A percentile compares a stretch with the other conserved stretches of the same genome.
Evolutionary conservation across 331 rosid species (phyloP).

Genomic region (Cydonia oblonga): DNA sequence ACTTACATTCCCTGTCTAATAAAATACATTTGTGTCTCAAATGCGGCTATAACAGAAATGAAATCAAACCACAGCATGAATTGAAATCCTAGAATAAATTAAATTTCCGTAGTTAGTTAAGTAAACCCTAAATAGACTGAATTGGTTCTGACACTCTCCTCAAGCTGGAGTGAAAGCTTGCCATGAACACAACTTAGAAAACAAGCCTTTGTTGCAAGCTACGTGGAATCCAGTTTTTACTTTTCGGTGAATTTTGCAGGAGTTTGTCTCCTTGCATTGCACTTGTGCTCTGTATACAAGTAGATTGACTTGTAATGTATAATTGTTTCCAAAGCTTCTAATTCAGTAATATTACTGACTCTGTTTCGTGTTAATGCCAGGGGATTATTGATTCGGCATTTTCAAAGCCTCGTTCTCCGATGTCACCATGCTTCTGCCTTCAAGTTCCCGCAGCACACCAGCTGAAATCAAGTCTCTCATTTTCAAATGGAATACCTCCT

Average conservation of each 20-base stretch:
- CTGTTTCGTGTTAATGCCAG: constrained; percentile 16
- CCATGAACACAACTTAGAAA: background rate
- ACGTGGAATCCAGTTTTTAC: no score
- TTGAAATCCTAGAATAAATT: background rate
- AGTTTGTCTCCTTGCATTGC: background rate
- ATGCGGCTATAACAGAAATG: background rate
- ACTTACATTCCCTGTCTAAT: background rate
- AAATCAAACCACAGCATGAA: background rate
- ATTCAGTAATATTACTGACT: background rate
- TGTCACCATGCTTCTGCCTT: constrained; percentile 83
- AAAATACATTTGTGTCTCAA: background rate
- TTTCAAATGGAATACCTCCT: constrained; percentile 75
- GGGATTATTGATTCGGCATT: constrained; percentile 72
- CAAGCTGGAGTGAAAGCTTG: background rate
- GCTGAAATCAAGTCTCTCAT: constrained; percentile 57
- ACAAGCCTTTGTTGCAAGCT: no score
- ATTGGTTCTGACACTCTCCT: background rate
- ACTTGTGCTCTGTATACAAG: background rate
- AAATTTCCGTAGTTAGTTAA: background rate
- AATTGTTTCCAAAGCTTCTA: background rate
- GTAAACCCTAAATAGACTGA: background rate
- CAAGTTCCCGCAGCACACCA: constrained; percentile 42
- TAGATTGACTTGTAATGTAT: background rate
- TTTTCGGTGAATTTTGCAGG: background rate
- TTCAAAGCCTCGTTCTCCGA: constrained; percentile 60